phyloP scores from a whole-genome alignment of 805 yeast species.

The Yamadazyma kitorensis region DNA sequence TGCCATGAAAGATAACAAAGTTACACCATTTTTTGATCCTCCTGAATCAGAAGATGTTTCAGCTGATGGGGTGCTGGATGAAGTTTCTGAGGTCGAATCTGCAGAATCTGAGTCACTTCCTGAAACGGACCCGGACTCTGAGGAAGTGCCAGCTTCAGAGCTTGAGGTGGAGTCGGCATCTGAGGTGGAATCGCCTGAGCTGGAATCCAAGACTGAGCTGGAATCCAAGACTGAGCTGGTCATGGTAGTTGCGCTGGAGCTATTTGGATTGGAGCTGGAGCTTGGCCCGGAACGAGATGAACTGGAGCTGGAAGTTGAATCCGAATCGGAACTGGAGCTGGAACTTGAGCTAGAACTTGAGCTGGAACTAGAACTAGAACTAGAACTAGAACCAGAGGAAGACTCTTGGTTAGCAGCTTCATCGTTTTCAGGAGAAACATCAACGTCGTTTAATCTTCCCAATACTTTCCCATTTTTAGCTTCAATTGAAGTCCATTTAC shows the following conservation, averaged over 20 bases:
- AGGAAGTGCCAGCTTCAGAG: conserved; percentile 9
- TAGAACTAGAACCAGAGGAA: conserved; percentile 10
- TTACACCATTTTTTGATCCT: not conserved
- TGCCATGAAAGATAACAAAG: conserved; percentile 1
- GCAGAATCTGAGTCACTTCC: no score
- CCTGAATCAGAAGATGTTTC: not conserved
- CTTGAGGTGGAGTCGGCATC: conserved; percentile 5
- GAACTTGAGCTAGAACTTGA: conserved; percentile 4
- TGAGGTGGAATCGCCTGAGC: conserved; percentile 7
- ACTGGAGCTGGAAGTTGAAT: conserved; percentile 1
- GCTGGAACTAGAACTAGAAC: conserved; percentile 2
- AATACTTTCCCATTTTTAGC: conserved; percentile 58
- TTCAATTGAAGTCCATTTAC: conserved; percentile 55
- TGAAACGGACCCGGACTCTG: no score
- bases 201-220: conserved; percentile 6
- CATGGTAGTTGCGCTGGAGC: conserved; percentile 5
- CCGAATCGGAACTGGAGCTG: conserved; percentile 4
- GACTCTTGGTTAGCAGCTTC: conserved; percentile 21
- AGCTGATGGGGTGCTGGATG: not conserved
- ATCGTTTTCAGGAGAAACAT: conserved; percentile 26
- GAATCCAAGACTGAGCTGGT: conserved; percentile 1
- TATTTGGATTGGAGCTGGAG: conserved; percentile 7
- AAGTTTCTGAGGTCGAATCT: not conserved
- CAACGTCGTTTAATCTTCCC: conserved; percentile 50
- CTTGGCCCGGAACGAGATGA: conserved; percentile 3